phyloP scores from a whole-genome alignment of 768 basidiomycete genomes.

The Gelatoporia subvermispora region DNA sequence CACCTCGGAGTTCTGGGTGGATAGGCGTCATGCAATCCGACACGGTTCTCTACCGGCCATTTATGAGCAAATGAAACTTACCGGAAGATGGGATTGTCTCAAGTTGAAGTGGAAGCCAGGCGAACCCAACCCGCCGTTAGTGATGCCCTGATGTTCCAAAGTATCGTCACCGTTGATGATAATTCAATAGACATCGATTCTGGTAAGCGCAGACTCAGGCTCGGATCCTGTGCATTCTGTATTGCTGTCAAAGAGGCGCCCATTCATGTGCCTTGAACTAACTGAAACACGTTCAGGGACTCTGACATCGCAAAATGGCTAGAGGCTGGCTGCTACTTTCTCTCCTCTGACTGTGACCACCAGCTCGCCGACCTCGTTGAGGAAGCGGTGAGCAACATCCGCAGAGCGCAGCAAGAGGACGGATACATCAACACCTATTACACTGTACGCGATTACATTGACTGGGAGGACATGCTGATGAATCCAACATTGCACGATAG shows the following conservation, averaged over 20 bases:
- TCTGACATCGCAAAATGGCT: conserved; percentile 19
- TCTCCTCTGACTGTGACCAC: conserved; percentile 4
- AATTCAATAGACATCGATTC: conserved; percentile 13
- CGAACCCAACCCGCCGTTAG: conserved; percentile 16
- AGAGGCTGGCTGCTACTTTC: conserved; percentile 16
- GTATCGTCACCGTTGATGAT: neutral
- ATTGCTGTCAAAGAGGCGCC: neutral
- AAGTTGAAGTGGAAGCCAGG: conserved; percentile 16
- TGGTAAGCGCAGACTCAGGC: conserved; percentile 2
- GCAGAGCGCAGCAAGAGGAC: conserved; percentile 17
- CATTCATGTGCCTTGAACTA: neutral
- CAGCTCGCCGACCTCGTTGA: conserved; percentile 10
- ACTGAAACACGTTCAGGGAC: conserved; percentile 7
- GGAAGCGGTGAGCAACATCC: conserved; percentile 16
- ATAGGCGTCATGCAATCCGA: conserved; percentile 3
- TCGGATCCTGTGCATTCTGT: neutral
- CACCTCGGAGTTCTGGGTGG: conserved; percentile 12
- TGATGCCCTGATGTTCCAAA: neutral
- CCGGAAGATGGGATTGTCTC: conserved; percentile 15
- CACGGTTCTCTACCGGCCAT: conserved; percentile 13
- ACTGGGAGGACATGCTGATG: neutral
- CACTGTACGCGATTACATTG: conserved; percentile 6
- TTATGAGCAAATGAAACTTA: conserved; percentile 12
- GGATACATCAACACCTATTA: conserved; percentile 21
- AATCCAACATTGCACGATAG: neutral